Base-by-base conservation (phyloP, 225 moss, liverwort and hornwort species). In the Sphagnum tenellum region DNA sequence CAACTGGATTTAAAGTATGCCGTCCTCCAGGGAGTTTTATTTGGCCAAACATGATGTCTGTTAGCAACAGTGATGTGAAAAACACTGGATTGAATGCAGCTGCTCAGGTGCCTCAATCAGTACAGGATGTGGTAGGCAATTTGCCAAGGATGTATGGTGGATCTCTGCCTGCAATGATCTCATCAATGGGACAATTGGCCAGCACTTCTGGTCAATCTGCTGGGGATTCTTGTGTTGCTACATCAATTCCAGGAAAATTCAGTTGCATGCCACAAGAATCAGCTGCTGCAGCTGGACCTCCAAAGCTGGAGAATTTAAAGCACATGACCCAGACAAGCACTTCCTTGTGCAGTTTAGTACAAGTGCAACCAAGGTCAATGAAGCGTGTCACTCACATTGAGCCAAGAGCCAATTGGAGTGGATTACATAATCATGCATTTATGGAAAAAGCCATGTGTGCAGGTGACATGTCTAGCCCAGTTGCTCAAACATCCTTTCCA, bases 201-300 rank as follows among this genome's bases (percentile, higher is more conserved):
- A 56, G 29, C 47, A 66, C 76, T 57, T 47, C 59, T 11, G 74
- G 79, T 29, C 29, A 29, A 62, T 74, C 79, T 14, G 57, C 67
- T 3, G 79, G 71, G 4, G 76, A 82, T 61, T 72, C 76, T 60
- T 66, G 76, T 11, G 78, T 83, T 14, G 74, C 79, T 2, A 79
- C 76, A 12, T 69, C 76, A 48, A 77, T 79, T 79, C 76, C 79
- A 45, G 79, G 74, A n/a, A 79, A 74, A 76, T 79, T 83, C 62
- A 76, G 79, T 46, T 74, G 79, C 67, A 74, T 77, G 83, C 74
- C 79, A 47, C 74, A 66, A 56, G 60, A 63, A 29, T 69, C 62
- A 52, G 64, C 9, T 50, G 57, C 50, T 29, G 29, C 29, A 29
- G 0, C 29, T 29, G 29, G 29, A 29, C 29, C 29, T 29, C 29